Conservation (phyloP, 148 eudicot genomes). For the Fallopia convolvulus region DNA sequence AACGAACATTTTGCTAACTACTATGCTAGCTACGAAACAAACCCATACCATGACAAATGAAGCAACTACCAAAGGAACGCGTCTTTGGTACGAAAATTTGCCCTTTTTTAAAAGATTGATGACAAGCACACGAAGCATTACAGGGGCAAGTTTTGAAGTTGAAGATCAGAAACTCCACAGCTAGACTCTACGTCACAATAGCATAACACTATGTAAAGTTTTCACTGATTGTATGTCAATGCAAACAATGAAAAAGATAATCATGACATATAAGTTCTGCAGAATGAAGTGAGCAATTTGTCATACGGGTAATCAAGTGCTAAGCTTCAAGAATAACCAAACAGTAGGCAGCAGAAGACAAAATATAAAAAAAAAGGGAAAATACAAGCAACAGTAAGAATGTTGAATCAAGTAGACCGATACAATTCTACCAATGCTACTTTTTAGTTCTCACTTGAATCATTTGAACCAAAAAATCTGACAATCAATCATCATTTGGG, state of each 20-base stretch:
- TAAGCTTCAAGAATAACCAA: neutral
- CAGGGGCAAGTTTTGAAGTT: neutral
- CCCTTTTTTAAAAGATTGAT: neutral
- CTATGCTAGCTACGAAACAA: neutral
- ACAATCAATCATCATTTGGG: neutral
- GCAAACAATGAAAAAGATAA: no score
- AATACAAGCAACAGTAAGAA: neutral
- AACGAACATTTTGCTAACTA: neutral
- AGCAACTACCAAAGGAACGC: neutral
- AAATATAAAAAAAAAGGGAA: neutral
- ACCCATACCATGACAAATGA: neutral
- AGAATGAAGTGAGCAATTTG: no score
- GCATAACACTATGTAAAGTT: neutral
- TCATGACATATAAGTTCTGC: no score
- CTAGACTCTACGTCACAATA: neutral
- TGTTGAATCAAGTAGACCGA: neutral
- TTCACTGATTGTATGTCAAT: neutral
- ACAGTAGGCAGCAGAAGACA: neutral
- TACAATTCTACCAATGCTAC: neutral
- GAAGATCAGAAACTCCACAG: neutral
- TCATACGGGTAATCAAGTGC: neutral
- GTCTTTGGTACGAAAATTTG: neutral
- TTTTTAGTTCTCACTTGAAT: neutral
- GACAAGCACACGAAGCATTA: neutral
- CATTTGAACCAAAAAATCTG: neutral